Percentiles rank a stretch among this genome's conserved stretches.
These are phyloP conservation scores for Crucibulum cyathiforme DNA, from an alignment of 1,284 basidiomycete species.

Conservation along the genomic window DNA sequence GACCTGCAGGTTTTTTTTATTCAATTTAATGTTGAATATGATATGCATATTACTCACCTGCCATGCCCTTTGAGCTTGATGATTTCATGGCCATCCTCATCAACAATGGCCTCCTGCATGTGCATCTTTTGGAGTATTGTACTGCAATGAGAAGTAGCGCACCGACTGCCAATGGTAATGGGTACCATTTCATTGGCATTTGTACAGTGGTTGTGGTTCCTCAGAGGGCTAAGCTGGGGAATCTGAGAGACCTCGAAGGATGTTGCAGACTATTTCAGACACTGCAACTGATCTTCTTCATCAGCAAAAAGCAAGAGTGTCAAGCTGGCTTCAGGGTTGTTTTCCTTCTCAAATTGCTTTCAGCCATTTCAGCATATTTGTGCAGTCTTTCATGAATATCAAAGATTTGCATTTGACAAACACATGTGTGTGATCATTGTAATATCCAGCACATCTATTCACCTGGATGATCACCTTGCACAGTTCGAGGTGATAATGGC, in stretches of 20 bases:
- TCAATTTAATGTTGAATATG: background rate
- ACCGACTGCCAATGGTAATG: constrained; percentile 91
- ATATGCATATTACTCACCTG: constrained; percentile 64
- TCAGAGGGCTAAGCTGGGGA: background rate
- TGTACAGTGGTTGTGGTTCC: constrained; percentile 20
- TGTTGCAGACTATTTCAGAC: constrained; percentile 60
- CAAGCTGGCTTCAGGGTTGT: constrained; percentile 82
- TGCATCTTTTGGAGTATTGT: constrained; percentile 72
- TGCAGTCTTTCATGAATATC: constrained; percentile 77
- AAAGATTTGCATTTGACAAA: constrained; percentile 54
- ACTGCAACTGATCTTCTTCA: constrained; percentile 53
- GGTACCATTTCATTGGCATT: constrained; percentile 95
- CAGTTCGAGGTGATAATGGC: constrained; percentile 29
- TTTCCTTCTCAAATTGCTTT: constrained; percentile 72
- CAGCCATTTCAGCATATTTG: constrained; percentile 78
- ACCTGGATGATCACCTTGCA: constrained; percentile 30
- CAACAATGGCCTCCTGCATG: constrained; percentile 72
- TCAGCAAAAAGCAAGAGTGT: constrained; percentile 78
- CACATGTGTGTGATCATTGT: constrained; percentile 33
- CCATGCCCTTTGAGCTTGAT: constrained; percentile 89
- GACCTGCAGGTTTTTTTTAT: constrained; percentile 59
- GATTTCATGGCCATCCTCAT: constrained; percentile 73
- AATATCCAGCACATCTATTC: constrained; percentile 33
- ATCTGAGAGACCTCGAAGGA: constrained; percentile 27
- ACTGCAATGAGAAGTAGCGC: constrained; percentile 86